Conservation (phyloP, 257 asterid genomes). For the Echites panduratus region DNA sequence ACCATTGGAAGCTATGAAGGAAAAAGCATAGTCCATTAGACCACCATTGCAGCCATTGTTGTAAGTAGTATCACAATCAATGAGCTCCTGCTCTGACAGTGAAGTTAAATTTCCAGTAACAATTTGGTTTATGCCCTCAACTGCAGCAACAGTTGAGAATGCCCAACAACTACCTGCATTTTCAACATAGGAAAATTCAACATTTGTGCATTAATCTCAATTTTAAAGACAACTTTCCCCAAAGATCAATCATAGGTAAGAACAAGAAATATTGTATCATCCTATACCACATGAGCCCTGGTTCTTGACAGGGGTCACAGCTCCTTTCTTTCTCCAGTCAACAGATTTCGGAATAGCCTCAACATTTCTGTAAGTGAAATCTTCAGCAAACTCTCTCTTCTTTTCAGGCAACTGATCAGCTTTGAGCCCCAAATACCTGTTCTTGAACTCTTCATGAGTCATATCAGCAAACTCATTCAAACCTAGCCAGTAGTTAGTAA, state of each 20-base stretch:
- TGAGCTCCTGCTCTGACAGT: conserved; percentile 65
- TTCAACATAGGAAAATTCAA: not conserved
- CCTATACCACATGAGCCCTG: conserved; percentile 41
- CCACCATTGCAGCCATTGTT: conserved; percentile 78
- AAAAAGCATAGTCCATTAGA: conserved; percentile 62
- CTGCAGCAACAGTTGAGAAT: conserved; percentile 72
- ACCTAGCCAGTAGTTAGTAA: conserved; percentile 57
- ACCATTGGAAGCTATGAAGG: conserved; percentile 45
- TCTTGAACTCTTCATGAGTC: conserved; percentile 59
- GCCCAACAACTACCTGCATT: conserved; percentile 83
- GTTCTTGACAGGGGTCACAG: conserved; percentile 58
- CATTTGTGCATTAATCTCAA: not conserved
- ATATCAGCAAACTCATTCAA: conserved; percentile 59
- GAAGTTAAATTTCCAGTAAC: conserved; percentile 57
- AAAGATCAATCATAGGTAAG: not conserved
- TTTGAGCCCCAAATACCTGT: conserved; percentile 52
- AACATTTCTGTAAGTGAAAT: conserved; percentile 35
- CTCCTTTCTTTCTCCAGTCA: conserved; percentile 67
- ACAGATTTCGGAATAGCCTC: conserved; percentile 45
- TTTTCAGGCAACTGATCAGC: conserved; percentile 12
- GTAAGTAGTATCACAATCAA: conserved; percentile 57
- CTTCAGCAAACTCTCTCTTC: conserved; percentile 23
- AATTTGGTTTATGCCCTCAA: conserved; percentile 71
- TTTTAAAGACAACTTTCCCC: not conserved
- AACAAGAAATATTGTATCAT: not conserved